These are phyloP conservation scores for Simmondsia chinensis DNA, from an alignment of 148 eudicot species.

Conservation along the genomic window DNA sequence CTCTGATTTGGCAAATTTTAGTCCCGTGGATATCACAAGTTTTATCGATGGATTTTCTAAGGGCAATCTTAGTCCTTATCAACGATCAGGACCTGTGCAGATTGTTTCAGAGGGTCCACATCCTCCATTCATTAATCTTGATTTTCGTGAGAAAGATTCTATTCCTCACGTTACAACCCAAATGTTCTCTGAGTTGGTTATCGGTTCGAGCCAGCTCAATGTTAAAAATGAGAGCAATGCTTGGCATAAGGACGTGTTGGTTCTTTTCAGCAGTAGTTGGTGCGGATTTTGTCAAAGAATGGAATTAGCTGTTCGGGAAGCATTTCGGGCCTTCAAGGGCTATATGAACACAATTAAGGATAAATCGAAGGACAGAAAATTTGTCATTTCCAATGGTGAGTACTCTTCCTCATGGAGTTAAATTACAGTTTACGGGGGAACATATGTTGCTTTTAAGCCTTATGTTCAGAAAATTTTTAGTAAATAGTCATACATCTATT, in stretches of 20 bases:
- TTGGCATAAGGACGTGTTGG: conserved; percentile 59
- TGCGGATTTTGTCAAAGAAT: conserved; percentile 94
- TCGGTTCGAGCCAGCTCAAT: conserved; percentile 40
- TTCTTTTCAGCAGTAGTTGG: conserved; percentile 77
- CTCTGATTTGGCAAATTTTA: conserved; percentile 30
- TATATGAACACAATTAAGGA: conserved; percentile 29
- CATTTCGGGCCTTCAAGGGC: conserved; percentile 52
- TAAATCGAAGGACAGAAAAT: conserved; percentile 24
- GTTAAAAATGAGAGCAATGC: conserved; percentile 21
- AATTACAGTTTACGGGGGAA: not conserved
- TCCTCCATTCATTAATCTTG: conserved; percentile 84
- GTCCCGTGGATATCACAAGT: conserved; percentile 30
- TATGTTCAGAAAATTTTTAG: not conserved
- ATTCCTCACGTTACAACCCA: conserved; percentile 53
- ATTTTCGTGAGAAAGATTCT: conserved; percentile 65
- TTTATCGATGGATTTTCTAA: conserved; percentile 49
- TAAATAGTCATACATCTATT: too few species aligned
- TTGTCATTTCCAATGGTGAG: conserved; percentile 33
- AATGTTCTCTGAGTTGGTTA: conserved; percentile 59
- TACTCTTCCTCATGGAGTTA: not conserved
- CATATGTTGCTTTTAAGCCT: not conserved
- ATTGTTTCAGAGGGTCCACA: conserved; percentile 29
- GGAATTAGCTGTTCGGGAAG: conserved; percentile 85
- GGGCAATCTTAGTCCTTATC: conserved; percentile 67
- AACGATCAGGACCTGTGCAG: conserved; percentile 38